Evolutionary conservation across 1,284 basidiomycete species (phyloP).

Genomic region (Naganishia sp.): DNA sequence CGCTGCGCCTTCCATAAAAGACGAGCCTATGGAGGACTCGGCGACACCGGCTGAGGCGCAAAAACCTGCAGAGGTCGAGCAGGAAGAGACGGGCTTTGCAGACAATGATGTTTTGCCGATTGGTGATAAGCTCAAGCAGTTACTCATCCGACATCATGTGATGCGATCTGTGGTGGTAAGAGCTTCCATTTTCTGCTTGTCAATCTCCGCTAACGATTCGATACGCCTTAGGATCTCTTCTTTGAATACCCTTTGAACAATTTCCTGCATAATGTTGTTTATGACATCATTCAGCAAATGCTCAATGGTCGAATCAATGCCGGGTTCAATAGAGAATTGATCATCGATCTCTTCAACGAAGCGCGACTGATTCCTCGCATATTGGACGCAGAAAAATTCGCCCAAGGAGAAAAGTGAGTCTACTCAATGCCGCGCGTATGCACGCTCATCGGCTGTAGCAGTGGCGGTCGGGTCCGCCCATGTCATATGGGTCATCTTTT

Average conservation of each 20-base stretch:
- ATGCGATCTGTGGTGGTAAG: conserved; percentile 72
- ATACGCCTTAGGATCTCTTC: conserved; percentile 66
- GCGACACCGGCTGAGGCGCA: not conserved
- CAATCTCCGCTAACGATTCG: not conserved
- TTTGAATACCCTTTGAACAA: conserved; percentile 98
- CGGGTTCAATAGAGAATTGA: conserved; percentile 76
- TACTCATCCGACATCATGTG: conserved; percentile 71
- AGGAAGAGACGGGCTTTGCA: conserved; percentile 7
- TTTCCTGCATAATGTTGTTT: conserved; percentile 94
- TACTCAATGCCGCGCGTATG: too few species aligned
- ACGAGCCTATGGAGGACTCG: conserved; percentile 4
- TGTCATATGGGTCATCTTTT: conserved; percentile 98
- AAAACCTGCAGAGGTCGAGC: not conserved
- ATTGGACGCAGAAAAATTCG: conserved; percentile 75
- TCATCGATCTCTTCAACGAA: conserved; percentile 76
- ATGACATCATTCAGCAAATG: conserved; percentile 94
- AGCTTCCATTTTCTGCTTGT: conserved; percentile 29
- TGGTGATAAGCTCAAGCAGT: conserved; percentile 76
- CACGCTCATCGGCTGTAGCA: not conserved
- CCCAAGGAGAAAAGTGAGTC: conserved; percentile 70
- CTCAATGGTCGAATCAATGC: conserved; percentile 79
- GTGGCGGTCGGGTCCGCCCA: conserved; percentile 61
- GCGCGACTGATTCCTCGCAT: conserved; percentile 76
- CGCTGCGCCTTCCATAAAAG: conserved; percentile 11
- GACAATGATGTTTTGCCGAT: conserved; percentile 21